Evolutionary conservation across 1,284 basidiomycete species (phyloP).

Genomic region (Anthracocystis setariae): DNA sequence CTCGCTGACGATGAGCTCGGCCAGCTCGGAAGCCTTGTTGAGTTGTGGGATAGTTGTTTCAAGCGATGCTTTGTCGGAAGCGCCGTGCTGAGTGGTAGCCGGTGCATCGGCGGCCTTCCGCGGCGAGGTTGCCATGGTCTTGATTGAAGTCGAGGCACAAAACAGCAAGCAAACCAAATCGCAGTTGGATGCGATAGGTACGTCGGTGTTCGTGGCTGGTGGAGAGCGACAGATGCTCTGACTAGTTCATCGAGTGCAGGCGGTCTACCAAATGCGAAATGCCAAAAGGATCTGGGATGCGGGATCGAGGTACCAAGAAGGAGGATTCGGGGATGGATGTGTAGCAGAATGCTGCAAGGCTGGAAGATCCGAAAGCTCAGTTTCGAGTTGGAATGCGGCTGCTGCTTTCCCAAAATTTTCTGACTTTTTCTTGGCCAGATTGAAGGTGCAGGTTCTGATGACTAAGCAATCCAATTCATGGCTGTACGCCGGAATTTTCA

Average conservation of each 20-base stretch:
- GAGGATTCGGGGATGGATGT: neutral
- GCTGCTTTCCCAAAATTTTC: slow-evolving; percentile 40
- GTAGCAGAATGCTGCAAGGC: slow-evolving; percentile 2
- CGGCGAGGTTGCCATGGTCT: slow-evolving; percentile 26
- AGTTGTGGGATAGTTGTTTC: slow-evolving; percentile 16
- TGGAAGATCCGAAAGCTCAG: slow-evolving; percentile 23
- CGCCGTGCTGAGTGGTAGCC: neutral
- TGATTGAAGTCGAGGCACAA: neutral
- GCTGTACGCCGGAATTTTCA: too few relatives aligned
- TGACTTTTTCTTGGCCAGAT: slow-evolving; percentile 12
- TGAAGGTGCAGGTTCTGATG: slow-evolving; percentile 17
- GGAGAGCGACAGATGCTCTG: neutral
- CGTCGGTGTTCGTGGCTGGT: neutral
- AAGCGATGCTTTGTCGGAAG: neutral
- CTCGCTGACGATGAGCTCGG: slow-evolving; percentile 39
- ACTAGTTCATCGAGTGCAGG: neutral
- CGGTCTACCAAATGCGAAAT: too few relatives aligned
- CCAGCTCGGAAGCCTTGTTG: slow-evolving; percentile 32
- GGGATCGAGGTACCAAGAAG: neutral
- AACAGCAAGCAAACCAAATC: neutral
- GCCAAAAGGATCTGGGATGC: neutral
- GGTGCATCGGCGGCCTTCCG: slow-evolving; percentile 16
- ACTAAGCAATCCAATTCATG: slow-evolving; percentile 22
- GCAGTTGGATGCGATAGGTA: neutral
- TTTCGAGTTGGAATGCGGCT: slow-evolving; percentile 2